A percentile compares a stretch with the other conserved stretches of the same genome.
These are phyloP conservation scores for Patellifolia procumbens DNA, from an alignment of 179 eudicot species.

Conservation along the genomic window DNA sequence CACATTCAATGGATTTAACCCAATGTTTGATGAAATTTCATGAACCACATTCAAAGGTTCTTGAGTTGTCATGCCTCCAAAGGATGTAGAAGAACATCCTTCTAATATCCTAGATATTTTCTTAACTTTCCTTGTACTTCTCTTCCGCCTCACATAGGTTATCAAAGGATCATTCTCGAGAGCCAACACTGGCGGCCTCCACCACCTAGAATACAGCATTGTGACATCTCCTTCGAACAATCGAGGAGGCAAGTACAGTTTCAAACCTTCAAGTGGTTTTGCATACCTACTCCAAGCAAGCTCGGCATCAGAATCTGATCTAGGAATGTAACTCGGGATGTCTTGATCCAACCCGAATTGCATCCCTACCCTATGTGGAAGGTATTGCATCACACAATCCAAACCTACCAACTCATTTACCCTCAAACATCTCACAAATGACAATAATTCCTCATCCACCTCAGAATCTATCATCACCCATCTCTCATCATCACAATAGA, in stretches of 20 bases:
- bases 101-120: not conserved
- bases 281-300: slow-evolving; percentile 31
- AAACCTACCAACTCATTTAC: no score
- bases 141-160: slow-evolving; percentile 1
- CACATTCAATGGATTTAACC: not conserved
- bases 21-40: not conserved
- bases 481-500: no score
- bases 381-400: slow-evolving; percentile 29
- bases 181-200: slow-evolving; percentile 21
- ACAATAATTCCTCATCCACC: no score
- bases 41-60: not conserved
- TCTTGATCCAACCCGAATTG: slow-evolving; percentile 57
- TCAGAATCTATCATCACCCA: no score
- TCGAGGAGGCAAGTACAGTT: slow-evolving; percentile 35
- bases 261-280: slow-evolving; percentile 25
- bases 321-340: slow-evolving; percentile 29
- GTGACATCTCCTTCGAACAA: slow-evolving; percentile 37
- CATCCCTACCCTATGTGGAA: slow-evolving; percentile 49
- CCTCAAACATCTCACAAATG: no score
- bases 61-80: not conserved
- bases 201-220: slow-evolving; percentile 34
- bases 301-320: not conserved
- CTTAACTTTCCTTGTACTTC: not conserved
- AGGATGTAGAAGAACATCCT: not conserved
- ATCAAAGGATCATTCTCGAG: not conserved